These are phyloP conservation scores for Aspergillus vadensis DNA, from an alignment of 2,329 filamentous ascomycete species.

Conservation along the genomic window DNA sequence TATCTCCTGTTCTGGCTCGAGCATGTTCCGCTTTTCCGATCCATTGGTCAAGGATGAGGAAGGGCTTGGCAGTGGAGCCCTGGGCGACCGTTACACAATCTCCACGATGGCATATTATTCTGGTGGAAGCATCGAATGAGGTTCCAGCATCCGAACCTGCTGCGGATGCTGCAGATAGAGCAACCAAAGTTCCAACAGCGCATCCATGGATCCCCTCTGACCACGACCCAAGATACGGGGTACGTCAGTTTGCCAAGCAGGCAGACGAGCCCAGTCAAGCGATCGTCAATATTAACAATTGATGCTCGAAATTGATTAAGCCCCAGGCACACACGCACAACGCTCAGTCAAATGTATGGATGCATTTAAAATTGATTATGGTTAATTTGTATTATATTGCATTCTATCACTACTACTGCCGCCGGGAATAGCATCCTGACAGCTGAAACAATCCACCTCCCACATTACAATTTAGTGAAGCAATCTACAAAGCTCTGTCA, in stretches of 20 bases:
- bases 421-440: neutral
- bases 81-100: constrained; percentile 1
- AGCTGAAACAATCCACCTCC: neutral
- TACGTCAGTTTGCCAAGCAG: neutral
- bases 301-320: neutral
- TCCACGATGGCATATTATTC: neutral
- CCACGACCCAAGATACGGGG: neutral
- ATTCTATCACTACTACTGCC: neutral
- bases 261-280: neutral
- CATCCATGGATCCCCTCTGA: neutral
- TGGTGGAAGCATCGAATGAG: neutral
- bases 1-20: neutral
- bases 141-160: neutral
- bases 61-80: neutral
- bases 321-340: neutral
- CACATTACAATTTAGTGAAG: neutral
- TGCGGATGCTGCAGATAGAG: neutral
- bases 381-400: neutral
- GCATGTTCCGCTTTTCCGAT: neutral
- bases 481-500: neutral
- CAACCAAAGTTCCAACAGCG: neutral
- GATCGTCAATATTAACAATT: neutral
- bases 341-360: neutral
- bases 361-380: neutral
- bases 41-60: too few relatives aligned